Evolutionary conservation across 2,329 filamentous ascomycete genomes (phyloP).

Genomic region (Botrytis medusae): DNA sequence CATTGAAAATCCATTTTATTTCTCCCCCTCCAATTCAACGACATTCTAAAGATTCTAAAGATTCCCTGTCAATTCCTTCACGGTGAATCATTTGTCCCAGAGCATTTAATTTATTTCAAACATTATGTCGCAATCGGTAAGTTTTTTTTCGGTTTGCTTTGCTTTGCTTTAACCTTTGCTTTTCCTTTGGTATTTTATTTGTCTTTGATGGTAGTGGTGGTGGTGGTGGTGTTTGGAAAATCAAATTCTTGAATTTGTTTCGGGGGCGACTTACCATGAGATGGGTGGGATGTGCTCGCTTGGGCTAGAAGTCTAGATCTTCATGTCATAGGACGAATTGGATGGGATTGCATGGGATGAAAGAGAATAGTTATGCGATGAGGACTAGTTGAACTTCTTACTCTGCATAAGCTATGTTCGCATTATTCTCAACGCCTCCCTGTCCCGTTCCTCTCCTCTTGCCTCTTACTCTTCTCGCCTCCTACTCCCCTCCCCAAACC

Average conservation of each 20-base stretch:
- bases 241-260: neutral
- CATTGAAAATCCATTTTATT: conserved; percentile 12
- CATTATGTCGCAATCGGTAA: conserved; percentile 39
- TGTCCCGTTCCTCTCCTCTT: neutral
- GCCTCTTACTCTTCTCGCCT: neutral
- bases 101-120: neutral
- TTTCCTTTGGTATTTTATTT: neutral
- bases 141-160: too few species aligned
- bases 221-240: neutral
- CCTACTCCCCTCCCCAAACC: neutral
- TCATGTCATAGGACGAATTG: neutral
- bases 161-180: neutral
- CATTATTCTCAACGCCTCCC: neutral
- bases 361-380: neutral
- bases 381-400: neutral
- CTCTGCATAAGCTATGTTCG: too few species aligned
- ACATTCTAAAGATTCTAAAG: too few species aligned
- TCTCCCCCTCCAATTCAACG: neutral
- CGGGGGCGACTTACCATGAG: neutral
- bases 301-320: neutral
- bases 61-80: neutral
- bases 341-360: neutral
- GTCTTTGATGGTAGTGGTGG: neutral
- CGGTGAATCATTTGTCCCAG: neutral
- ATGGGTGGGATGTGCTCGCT: neutral